phyloP scores from a whole-genome alignment of 1,284 basidiomycete genomes.

The Ustilago hordei region DNA sequence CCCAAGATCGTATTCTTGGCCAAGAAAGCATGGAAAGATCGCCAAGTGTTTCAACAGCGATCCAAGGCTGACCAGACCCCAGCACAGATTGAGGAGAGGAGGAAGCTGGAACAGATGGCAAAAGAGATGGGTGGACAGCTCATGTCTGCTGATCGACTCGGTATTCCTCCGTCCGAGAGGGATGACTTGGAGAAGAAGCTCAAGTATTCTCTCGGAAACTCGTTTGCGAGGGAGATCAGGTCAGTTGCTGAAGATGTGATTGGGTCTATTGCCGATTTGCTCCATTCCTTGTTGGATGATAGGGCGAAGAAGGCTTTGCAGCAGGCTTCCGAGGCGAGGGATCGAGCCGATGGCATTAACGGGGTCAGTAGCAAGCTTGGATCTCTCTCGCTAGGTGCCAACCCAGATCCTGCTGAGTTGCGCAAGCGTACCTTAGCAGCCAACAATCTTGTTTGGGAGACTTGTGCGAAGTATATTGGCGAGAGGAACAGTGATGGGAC shows the following conservation, averaged over 20 bases:
- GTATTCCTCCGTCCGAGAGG: constrained; percentile 33
- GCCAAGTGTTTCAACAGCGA: constrained; percentile 43
- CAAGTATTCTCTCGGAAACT: constrained; percentile 47
- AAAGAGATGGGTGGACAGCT: constrained; percentile 54
- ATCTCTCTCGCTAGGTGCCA: constrained; percentile 18
- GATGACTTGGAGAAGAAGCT: constrained; percentile 41
- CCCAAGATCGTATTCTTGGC: constrained; percentile 62
- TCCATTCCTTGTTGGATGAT: constrained; percentile 58
- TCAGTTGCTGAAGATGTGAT: constrained; percentile 48
- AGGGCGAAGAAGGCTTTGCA: constrained; percentile 51
- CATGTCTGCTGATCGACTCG: constrained; percentile 51
- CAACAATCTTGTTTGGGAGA: constrained; percentile 55
- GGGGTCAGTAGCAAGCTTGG: constrained; percentile 34
- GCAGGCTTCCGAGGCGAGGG: constrained; percentile 42
- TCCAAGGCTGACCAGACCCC: constrained; percentile 19
- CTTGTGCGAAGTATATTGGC: constrained; percentile 49
- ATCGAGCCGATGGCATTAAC: constrained; percentile 36
- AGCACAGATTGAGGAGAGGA: constrained; percentile 33
- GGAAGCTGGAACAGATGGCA: constrained; percentile 46
- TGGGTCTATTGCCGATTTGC: constrained; percentile 53
- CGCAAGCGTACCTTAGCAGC: constrained; percentile 39
- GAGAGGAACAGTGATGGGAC: constrained; percentile 37
- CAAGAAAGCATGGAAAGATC: constrained; percentile 58
- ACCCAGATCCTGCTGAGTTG: constrained; percentile 24
- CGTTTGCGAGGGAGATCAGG: constrained; percentile 53